phyloP scores from a whole-genome alignment of 2,329 filamentous ascomycete species.

The Biscogniauxia marginata region DNA sequence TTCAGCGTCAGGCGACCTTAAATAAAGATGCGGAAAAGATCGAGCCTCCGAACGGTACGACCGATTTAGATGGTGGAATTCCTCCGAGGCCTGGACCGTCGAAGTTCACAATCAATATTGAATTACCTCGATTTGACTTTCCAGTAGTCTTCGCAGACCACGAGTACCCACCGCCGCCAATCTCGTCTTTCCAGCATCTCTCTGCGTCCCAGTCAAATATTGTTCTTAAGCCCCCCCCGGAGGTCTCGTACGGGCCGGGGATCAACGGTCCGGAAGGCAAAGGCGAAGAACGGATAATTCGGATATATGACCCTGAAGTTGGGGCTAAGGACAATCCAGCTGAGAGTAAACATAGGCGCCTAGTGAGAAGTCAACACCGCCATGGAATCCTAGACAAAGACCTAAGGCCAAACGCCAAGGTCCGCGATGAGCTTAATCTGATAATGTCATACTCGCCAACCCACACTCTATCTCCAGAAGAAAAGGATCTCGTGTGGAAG shows the following conservation, averaged over 20 bases:
- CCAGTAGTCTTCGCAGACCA: slow-evolving; percentile 93
- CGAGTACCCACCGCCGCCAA: slow-evolving; percentile 82
- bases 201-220: slow-evolving; percentile 65
- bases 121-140: slow-evolving; percentile 93
- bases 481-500: slow-evolving; percentile 96
- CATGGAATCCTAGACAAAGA: slow-evolving; percentile 95
- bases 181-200: slow-evolving; percentile 70
- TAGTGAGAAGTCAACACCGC: slow-evolving; percentile 85
- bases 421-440: slow-evolving; percentile 86
- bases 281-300: slow-evolving; percentile 64
- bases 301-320: slow-evolving; percentile 91
- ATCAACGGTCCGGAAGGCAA: slow-evolving; percentile 68
- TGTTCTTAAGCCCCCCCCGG: slow-evolving; percentile 75
- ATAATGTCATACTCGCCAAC: slow-evolving; percentile 93
- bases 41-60: slow-evolving; percentile 31
- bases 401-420: slow-evolving; percentile 92
- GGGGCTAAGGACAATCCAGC: slow-evolving; percentile 88
- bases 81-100: slow-evolving; percentile 47
- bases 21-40: slow-evolving; percentile 35
- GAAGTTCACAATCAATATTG: slow-evolving; percentile 81
- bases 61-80: slow-evolving; percentile 38
- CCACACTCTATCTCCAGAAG: slow-evolving; percentile 80
- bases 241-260: slow-evolving; percentile 86
- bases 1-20: slow-evolving; percentile 45
- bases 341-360: slow-evolving; percentile 87